phyloP scores from a whole-genome alignment of 2,329 filamentous ascomycete genomes.

The Botrytis pseudocinerea region DNA sequence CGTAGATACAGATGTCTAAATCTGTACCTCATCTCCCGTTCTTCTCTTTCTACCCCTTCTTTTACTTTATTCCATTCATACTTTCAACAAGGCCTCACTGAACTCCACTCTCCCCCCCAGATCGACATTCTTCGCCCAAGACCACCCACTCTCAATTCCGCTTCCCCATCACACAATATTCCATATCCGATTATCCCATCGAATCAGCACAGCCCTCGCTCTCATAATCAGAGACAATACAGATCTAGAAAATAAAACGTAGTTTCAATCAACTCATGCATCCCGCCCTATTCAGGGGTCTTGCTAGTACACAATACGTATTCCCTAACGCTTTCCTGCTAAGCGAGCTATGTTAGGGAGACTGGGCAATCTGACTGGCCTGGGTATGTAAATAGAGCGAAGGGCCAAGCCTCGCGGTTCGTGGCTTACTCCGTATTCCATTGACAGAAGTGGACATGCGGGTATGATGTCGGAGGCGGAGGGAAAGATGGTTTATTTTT shows the following conservation, averaged over 20 bases:
- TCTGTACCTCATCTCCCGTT: background rate
- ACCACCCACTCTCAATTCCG: background rate
- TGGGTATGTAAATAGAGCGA: background rate
- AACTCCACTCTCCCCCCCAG: background rate
- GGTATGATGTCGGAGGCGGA: background rate
- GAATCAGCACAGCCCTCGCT: background rate
- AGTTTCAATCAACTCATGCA: background rate
- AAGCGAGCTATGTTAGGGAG: background rate
- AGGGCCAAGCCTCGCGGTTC: background rate
- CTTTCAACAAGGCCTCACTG: background rate
- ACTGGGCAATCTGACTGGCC: background rate
- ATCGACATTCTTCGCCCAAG: background rate
- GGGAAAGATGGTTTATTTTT: background rate
- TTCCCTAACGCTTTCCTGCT: background rate
- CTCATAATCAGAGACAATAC: background rate
- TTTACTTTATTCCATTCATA: background rate
- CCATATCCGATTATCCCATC: background rate
- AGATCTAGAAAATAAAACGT: background rate
- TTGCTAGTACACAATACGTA: background rate
- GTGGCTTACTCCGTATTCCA: background rate
- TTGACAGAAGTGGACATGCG: background rate
- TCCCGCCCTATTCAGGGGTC: background rate
- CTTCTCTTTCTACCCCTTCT: background rate
- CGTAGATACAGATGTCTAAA: background rate
- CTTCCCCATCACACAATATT: background rate